These are phyloP conservation scores for Cyberlindnera xishuangbannaensis DNA, from an alignment of 805 yeast genomes.

Conservation along the genomic window DNA sequence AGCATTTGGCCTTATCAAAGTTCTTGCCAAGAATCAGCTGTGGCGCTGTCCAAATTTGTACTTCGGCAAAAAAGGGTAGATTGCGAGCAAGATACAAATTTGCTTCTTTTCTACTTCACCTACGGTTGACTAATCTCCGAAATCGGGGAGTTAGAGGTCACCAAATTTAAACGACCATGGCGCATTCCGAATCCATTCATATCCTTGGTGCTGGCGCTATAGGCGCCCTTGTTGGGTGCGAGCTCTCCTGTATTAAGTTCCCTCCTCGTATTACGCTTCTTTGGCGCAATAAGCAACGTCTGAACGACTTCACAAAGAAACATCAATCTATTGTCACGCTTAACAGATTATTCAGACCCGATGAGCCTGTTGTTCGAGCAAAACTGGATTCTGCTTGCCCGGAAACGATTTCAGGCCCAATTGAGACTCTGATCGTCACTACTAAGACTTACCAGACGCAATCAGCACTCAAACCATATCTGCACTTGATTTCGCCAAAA, in stretches of 20 bases:
- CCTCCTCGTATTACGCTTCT: constrained; percentile 18
- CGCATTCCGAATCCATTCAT: constrained; percentile 10
- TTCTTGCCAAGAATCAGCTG: too few relatives aligned
- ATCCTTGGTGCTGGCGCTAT: constrained; percentile 26
- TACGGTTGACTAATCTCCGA: too few relatives aligned
- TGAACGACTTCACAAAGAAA: constrained; percentile 13
- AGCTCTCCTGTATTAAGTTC: constrained; percentile 16
- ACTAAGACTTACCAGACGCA: constrained; percentile 77
- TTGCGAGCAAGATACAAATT: too few relatives aligned
- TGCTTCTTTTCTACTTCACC: too few relatives aligned
- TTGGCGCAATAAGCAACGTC: constrained; percentile 19
- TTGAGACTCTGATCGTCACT: constrained; percentile 60
- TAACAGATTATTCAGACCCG: constrained; percentile 19
- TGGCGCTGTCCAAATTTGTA: too few relatives aligned
- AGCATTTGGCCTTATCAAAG: too few relatives aligned
- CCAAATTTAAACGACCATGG: too few relatives aligned
- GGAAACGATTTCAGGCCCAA: constrained; percentile 23
- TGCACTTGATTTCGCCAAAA: constrained; percentile 39
- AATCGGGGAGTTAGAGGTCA: too few relatives aligned
- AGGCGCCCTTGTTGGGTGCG: constrained; percentile 24
- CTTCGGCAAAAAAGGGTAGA: too few relatives aligned
- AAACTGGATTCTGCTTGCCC: constrained; percentile 12
- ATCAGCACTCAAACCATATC: constrained; percentile 51
- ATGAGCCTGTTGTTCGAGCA: constrained; percentile 6
- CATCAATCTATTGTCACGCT: constrained; percentile 15